Base-by-base conservation (phyloP, 1,139 yeast species). In the Sugiyamaella neomexicana region DNA sequence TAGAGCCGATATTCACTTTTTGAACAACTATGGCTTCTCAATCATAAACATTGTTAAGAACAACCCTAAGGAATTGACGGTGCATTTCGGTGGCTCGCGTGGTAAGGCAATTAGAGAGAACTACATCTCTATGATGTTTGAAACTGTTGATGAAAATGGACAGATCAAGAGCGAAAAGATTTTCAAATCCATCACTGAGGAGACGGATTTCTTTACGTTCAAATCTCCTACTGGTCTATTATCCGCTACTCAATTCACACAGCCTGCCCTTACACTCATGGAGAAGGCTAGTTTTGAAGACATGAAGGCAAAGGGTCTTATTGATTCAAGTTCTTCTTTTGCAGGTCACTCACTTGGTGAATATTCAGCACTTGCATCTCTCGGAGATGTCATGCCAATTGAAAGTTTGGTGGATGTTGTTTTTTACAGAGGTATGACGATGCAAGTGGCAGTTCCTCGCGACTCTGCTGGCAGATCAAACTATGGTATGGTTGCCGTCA, bases 291-390 rank as follows among this genome's bases (percentile, higher is more conserved):
- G 97, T 42, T 95, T 89, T 72, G 99, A 95, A 76, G 99, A 93
- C 73, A 87, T 95, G 84, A 90, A 86, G 75, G 76, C 96, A 51
- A 89, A 89, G 81, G 99, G 99, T 43, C 82, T 93, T 72, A 93
- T 93, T 69, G 97, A 97, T 55, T 83, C 87, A 50, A 95, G 89
- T 67, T 85, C 93, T 58, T 83, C 93, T 77, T 93, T 93, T 75
- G 99, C 99, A 62, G 99, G 99, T 73, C 99, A 93, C 80, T 95
- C 99, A 13, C 83, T 93, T 65, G 99, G 99, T 78, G 99, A 93
- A 75, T 93, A 93, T 74, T 93, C 97, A 64, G 98, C 99, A 23
- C 81, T 93, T 69, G 89, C 98, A 32, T 91, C 99, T 23, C 80
- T 93, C 69, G 99, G 97, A 56, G 96, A 93, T 71, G 98, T 95